A percentile compares a stretch with the other conserved stretches of the same genome.
phyloP scores from a whole-genome alignment of 2,329 filamentous ascomycete genomes.

The Calonectria pauciramosa region DNA sequence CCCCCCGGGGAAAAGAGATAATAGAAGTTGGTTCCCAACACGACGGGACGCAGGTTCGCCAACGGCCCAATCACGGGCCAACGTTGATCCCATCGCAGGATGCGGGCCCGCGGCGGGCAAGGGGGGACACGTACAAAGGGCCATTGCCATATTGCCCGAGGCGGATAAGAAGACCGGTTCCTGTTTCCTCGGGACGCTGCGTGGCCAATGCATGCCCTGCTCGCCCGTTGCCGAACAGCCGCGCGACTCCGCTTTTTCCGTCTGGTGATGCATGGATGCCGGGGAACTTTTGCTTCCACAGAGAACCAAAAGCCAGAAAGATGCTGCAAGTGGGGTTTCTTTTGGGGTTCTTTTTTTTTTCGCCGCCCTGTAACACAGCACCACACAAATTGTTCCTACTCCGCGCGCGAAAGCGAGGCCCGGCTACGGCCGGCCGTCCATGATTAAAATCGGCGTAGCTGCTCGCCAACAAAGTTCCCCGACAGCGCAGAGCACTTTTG shows the following conservation, averaged over 20 bases:
- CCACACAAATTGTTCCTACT: background rate
- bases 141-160: conserved; percentile 1
- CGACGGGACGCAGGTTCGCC: background rate
- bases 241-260: conserved; percentile 6
- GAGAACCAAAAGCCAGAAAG: background rate
- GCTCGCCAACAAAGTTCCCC: background rate
- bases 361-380: background rate
- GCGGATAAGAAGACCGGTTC: background rate
- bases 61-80: background rate
- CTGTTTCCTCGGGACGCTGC: background rate
- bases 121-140: conserved; percentile 5
- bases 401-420: background rate
- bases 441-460: background rate
- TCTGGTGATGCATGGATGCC: conserved; percentile 6
- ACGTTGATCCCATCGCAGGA: background rate
- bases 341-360: too few relatives aligned
- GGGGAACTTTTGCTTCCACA: conserved; percentile 3
- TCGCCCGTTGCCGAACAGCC: background rate
- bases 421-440: background rate
- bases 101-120: background rate
- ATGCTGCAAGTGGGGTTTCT: background rate
- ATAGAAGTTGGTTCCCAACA: background rate
- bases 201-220: background rate
- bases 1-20: background rate
- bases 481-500: background rate